These are phyloP conservation scores for Musa beccarii DNA, from an alignment of 176 grass and related monocot genomes.

Conservation along the genomic window DNA sequence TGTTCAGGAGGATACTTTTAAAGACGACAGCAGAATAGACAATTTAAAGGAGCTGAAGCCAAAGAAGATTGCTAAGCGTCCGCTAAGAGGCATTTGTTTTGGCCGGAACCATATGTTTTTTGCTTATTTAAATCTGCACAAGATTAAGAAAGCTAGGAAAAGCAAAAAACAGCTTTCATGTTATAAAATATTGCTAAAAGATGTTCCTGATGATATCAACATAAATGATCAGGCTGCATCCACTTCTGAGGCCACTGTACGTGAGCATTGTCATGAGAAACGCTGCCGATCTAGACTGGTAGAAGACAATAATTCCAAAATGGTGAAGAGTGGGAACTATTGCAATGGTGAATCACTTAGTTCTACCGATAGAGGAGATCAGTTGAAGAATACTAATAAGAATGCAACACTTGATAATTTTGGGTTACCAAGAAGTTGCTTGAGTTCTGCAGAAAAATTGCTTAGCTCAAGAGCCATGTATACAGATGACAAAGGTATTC, in stretches of 20 bases:
- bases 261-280: conserved; percentile 33
- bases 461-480: conserved; percentile 1
- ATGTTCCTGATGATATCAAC: neutral
- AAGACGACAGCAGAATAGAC: neutral
- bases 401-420: neutral
- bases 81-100: conserved; percentile 35
- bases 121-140: conserved; percentile 32
- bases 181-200: conserved; percentile 7
- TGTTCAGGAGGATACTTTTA: conserved; percentile 6
- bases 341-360: neutral
- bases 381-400: conserved; percentile 1
- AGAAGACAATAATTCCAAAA: neutral
- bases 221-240: conserved; percentile 34
- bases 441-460: conserved; percentile 18
- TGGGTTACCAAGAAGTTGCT: neutral
- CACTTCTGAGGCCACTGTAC: conserved; percentile 35
- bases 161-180: conserved; percentile 18
- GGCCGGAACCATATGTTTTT: conserved; percentile 38
- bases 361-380: neutral
- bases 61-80: conserved; percentile 30
- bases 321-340: neutral
- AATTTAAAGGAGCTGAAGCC: conserved; percentile 26
- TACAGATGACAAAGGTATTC: conserved; percentile 23
- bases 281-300: neutral
- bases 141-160: conserved; percentile 47